Percentiles rank a stretch among this genome's conserved stretches.
Conservation (phyloP, 2,329 filamentous ascomycete species). For the Apiospora koreana region DNA sequence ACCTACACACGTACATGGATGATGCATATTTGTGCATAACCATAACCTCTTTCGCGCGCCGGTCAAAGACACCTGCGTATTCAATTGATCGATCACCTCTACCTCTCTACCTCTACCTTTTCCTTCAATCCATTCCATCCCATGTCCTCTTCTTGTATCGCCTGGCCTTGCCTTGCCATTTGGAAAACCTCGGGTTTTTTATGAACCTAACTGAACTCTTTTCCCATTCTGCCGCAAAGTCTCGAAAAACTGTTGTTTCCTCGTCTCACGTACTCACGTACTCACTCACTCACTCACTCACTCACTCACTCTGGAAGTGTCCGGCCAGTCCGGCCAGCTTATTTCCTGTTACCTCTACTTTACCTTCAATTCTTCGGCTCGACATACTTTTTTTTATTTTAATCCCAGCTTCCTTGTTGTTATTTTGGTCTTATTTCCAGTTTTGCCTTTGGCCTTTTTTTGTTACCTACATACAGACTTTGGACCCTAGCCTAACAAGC, state of each 20-base stretch:
- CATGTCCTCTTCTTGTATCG: not conserved
- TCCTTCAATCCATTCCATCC: constrained; percentile 7
- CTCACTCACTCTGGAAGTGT: constrained; percentile 10
- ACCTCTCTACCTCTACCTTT: not conserved
- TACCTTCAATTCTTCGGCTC: not conserved
- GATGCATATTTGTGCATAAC: constrained; percentile 10
- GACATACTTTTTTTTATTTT: constrained; percentile 3
- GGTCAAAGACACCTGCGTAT: not conserved
- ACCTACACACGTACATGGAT: not conserved
- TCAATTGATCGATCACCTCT: not conserved
- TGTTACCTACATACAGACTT: constrained; percentile 4
- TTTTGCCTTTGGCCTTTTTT: not conserved
- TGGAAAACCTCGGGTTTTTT: constrained; percentile 5
- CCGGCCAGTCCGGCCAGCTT: constrained; percentile 10
- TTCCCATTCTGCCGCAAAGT: constrained; percentile 1
- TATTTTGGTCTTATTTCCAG: not conserved
- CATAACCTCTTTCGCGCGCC: constrained; percentile 1
- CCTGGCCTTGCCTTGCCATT: constrained; percentile 1
- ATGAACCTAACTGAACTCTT: constrained; percentile 3
- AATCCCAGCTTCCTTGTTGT: not conserved
- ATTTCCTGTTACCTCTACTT: constrained; percentile 2
- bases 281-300: too few relatives aligned
- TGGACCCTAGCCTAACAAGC: not conserved
- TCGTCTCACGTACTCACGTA: constrained; percentile 11
- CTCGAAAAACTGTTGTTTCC: not conserved